A percentile compares a stretch with the other conserved stretches of the same genome.
Conservation (phyloP, 768 basidiomycete genomes). For the Mrakia hoshinonis region DNA sequence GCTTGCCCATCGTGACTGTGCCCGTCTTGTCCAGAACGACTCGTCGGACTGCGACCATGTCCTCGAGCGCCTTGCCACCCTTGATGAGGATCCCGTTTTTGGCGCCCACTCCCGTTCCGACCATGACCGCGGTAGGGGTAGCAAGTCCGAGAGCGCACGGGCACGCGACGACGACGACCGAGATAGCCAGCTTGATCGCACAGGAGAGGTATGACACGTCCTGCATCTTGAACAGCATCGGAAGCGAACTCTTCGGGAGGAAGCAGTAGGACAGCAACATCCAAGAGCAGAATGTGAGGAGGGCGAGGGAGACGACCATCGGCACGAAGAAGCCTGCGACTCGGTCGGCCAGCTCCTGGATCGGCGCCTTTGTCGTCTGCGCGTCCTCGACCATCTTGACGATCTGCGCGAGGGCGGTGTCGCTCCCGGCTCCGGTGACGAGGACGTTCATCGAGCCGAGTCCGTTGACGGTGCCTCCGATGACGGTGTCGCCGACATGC, state of each 20-base stretch:
- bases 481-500: constrained; percentile 71
- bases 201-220: constrained; percentile 77
- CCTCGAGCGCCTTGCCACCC: constrained; percentile 87
- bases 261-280: constrained; percentile 54
- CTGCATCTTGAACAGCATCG: constrained; percentile 71
- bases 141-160: constrained; percentile 93
- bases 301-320: constrained; percentile 69
- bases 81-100: constrained; percentile 97
- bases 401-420: constrained; percentile 92
- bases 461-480: constrained; percentile 94
- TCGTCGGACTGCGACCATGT: constrained; percentile 67
- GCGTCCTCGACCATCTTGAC: constrained; percentile 95
- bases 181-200: constrained; percentile 93
- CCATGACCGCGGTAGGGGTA: constrained; percentile 98
- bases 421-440: constrained; percentile 89
- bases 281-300: constrained; percentile 76
- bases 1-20: constrained; percentile 90
- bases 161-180: constrained; percentile 94
- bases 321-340: constrained; percentile 96
- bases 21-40: constrained; percentile 96
- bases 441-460: constrained; percentile 95
- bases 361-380: constrained; percentile 94
- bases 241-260: constrained; percentile 54
- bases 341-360: constrained; percentile 90
- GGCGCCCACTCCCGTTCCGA: constrained; percentile 93